Evolutionary conservation across 2,329 filamentous ascomycete genomes (phyloP), one percentile per base, ranked within the genome.

Genomic region (Plenodomus tracheiphilus): DNA sequence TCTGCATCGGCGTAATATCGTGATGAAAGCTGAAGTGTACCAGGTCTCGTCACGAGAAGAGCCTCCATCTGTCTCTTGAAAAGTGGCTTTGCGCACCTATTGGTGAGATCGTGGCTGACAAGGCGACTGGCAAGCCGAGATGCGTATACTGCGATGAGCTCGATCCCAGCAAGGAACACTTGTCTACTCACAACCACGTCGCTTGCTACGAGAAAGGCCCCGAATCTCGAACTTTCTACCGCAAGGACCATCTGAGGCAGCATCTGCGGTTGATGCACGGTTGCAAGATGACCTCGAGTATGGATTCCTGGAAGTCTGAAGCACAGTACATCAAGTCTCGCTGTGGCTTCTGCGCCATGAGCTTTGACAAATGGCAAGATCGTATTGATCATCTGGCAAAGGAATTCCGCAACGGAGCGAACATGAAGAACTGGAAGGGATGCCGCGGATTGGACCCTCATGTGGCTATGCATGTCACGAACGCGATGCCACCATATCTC

Each of bases 191-290:
- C 70, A 83, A 85, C 54, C 83, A 82, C 63, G 71, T 73, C 28
- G 73, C 82, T 13, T 92, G 89, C 65, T 83, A 84, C 54, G 87
- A 91, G 62, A 83, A 87, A 64, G 81, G 81, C 3, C 54, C 79
- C 1, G 79, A 83, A 46, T 85, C 89, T 57, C 79, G 83, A 30
- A 85, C 81, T 0, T 85, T 85, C 64, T 85, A 82, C 59, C 75
- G 83, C 20, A 85, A 85, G 65, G 83, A 85, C 58, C 83, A 85
- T 59, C 74, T 85, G 11, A 78, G 82, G 41, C 83, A 85, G 59
- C 83, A 85, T 64, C 68, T 85, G 25, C 76, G 81, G 30, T 70
- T 85, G 44, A 83, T 85, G 75, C 83, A 85, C 60, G 76, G 77
- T 51, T 80, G 79, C 56, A 88, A 87, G 54, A 78, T 84, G 65